phyloP scores from a whole-genome alignment of 2,329 filamentous ascomycete genomes.

The Salinomyces thailandicus region DNA sequence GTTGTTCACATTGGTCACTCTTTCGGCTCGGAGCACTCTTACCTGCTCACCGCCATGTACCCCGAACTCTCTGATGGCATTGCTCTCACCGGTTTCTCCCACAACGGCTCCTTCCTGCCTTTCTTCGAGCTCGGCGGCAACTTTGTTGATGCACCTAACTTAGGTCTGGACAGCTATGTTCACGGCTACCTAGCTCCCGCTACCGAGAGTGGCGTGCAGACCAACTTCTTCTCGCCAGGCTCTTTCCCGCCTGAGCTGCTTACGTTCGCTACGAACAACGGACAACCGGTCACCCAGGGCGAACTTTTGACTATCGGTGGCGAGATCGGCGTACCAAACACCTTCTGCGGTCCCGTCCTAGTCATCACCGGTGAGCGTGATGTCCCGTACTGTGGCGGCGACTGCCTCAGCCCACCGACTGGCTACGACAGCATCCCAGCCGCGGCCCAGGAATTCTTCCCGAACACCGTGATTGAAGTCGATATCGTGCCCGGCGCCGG shows the following conservation, averaged over 20 bases:
- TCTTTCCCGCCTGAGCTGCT: constrained; percentile 48
- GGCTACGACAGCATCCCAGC: constrained; percentile 36
- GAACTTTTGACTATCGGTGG: constrained; percentile 48
- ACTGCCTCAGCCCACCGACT: constrained; percentile 40
- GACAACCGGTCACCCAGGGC: constrained; percentile 48
- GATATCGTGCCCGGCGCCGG: constrained; percentile 43
- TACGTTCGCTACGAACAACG: constrained; percentile 34
- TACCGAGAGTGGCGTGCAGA: constrained; percentile 41
- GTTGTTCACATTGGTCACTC: constrained; percentile 54
- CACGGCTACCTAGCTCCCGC: constrained; percentile 47
- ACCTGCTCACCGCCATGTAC: constrained; percentile 43
- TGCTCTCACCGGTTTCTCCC: constrained; percentile 50
- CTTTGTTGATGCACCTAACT: constrained; percentile 24
- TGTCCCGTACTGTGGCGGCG: constrained; percentile 48
- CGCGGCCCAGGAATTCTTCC: constrained; percentile 33
- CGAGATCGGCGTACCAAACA: constrained; percentile 22
- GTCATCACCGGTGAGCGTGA: constrained; percentile 50
- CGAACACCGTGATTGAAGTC: constrained; percentile 39
- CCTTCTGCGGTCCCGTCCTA: constrained; percentile 46
- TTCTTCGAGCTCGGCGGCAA: constrained; percentile 24
- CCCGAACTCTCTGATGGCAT: constrained; percentile 48
- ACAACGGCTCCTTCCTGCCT: constrained; percentile 36
- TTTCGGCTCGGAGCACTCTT: constrained; percentile 51
- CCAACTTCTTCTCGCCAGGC: constrained; percentile 38
- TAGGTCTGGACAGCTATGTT: constrained; percentile 21